Evolutionary conservation across 2,329 filamentous ascomycete genomes (phyloP).

Genomic region (Hymenoscyphus repandus): DNA sequence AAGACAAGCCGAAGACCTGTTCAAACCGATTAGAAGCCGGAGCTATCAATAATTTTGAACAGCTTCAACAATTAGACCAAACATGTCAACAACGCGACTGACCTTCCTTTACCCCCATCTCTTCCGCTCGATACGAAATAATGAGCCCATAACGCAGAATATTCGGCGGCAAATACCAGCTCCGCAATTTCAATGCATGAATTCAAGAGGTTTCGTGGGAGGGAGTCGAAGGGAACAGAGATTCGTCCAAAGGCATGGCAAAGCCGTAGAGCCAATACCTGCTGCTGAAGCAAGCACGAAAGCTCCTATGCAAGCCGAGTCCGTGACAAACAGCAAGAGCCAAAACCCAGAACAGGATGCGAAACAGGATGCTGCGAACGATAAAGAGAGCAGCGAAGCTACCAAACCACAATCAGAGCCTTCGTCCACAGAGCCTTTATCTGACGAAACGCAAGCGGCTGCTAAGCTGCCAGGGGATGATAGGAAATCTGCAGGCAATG

Average conservation of each 20-base stretch:
- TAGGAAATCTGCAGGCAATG: not conserved
- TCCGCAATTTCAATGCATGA: conserved; percentile 19
- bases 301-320: conserved; percentile 12
- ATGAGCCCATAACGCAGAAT: conserved; percentile 39
- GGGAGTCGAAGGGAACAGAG: conserved; percentile 35
- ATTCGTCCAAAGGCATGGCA: conserved; percentile 54
- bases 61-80: conserved; percentile 7
- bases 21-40: not conserved
- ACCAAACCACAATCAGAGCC: not conserved
- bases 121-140: conserved; percentile 47
- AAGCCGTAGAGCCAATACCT: conserved; percentile 51
- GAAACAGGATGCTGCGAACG: conserved; percentile 7
- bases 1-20: not conserved
- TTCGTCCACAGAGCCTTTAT: conserved; percentile 21
- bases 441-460: conserved; percentile 25
- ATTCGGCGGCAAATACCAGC: conserved; percentile 25
- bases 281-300: conserved; percentile 19
- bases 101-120: conserved; percentile 66
- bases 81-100: conserved; percentile 58
- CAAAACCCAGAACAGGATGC: conserved; percentile 1
- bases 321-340: conserved; percentile 4
- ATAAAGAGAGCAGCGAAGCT: not conserved
- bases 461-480: conserved; percentile 21
- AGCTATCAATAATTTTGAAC: conserved; percentile 1
- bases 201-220: conserved; percentile 34